These are phyloP conservation scores for Hortiboletus campestris DNA, from an alignment of 768 basidiomycete genomes.

Conservation along the genomic window DNA sequence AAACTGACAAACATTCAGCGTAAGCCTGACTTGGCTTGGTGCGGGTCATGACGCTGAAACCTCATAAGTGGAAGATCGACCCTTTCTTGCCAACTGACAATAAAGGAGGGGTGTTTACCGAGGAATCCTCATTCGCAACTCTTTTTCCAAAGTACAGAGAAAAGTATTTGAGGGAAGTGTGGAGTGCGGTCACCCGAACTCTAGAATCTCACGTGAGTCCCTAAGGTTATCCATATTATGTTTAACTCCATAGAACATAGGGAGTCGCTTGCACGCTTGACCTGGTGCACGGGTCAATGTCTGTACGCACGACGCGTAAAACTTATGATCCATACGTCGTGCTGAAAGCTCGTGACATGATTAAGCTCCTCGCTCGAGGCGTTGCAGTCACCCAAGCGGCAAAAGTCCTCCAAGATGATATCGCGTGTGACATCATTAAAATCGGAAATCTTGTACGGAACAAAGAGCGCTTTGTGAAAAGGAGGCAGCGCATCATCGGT, in stretches of 20 bases:
- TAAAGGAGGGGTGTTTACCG: conserved; percentile 79
- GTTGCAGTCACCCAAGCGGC: conserved; percentile 83
- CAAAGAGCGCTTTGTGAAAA: conserved; percentile 95
- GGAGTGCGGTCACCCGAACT: conserved; percentile 85
- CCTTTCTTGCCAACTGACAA: conserved; percentile 74
- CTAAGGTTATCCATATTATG: conserved; percentile 12
- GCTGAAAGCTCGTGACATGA: conserved; percentile 92
- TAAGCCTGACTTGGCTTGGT: conserved; percentile 30
- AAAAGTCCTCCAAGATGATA: conserved; percentile 85
- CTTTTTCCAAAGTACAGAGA: conserved; percentile 98
- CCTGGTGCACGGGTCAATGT: conserved; percentile 95
- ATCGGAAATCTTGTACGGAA: conserved; percentile 93
- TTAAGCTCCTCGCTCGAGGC: conserved; percentile 92
- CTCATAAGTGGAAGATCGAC: conserved; percentile 80
- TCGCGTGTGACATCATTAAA: conserved; percentile 97
- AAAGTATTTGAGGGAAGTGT: conserved; percentile 92
- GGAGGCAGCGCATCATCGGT: conserved; percentile 94
- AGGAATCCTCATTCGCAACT: conserved; percentile 97
- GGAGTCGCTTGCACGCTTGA: conserved; percentile 91
- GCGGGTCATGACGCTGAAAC: conserved; percentile 11
- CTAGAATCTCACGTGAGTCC: conserved; percentile 71
- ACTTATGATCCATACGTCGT: conserved; percentile 96
- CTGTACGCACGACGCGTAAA: conserved; percentile 94
- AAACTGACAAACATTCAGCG: conserved; percentile 34
- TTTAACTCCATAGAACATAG: conserved; percentile 37